Percentiles rank a stretch among this genome's conserved stretches.
Conservation (phyloP, 148 eudicot species). For the Oxyria digyna region DNA sequence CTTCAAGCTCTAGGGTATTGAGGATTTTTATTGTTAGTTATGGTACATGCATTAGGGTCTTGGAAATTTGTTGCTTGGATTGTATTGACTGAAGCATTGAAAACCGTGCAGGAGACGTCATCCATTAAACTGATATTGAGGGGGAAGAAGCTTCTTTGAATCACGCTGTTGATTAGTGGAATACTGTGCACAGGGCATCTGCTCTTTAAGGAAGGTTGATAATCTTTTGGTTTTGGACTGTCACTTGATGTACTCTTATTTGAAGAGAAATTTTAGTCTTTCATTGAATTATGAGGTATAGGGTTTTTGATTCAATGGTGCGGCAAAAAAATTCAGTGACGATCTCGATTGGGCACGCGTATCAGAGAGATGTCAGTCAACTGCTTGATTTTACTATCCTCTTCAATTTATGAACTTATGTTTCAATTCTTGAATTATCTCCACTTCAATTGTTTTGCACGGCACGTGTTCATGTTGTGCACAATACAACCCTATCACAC, state of each 20-base stretch:
- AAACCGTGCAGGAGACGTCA: conserved; percentile 7
- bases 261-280: not conserved
- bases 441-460: not conserved
- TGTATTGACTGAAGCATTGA: not conserved
- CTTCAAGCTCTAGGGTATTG: too few species aligned
- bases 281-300: conserved; percentile 6
- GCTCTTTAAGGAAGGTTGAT: not conserved
- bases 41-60: not conserved
- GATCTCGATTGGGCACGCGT: not conserved
- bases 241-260: not conserved
- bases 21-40: not conserved
- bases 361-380: not conserved
- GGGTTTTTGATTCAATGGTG: conserved; percentile 6
- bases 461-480: not conserved
- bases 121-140: not conserved
- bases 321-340: not conserved
- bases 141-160: not conserved
- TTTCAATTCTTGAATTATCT: not conserved
- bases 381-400: not conserved
- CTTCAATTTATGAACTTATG: not conserved
- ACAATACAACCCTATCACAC: too few species aligned
- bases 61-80: not conserved
- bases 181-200: not conserved
- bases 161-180: not conserved
- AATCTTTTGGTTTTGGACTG: not conserved